Evolutionary conservation across 305 asterid genomes (phyloP).

Genomic region (Plantago coronopus): DNA sequence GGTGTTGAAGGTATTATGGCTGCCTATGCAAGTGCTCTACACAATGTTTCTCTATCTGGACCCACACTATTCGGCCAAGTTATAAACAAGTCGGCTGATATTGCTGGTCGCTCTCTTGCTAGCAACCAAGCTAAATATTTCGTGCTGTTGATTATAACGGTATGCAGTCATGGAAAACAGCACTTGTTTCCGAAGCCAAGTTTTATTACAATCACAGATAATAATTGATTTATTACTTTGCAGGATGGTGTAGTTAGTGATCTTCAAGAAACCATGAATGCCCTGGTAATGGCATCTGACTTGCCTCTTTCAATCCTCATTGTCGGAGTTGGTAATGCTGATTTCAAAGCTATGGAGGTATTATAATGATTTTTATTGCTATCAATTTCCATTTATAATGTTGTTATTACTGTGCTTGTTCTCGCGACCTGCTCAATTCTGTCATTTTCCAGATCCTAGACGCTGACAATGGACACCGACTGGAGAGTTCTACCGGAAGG

Average conservation of each 20-base stretch:
- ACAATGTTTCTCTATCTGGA: slow-evolving; percentile 56
- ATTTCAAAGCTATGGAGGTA: slow-evolving; percentile 82
- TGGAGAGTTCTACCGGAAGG: slow-evolving; percentile 72
- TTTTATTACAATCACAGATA: not conserved
- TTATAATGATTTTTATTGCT: not conserved
- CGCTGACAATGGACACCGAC: slow-evolving; percentile 60
- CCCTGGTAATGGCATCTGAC: slow-evolving; percentile 68
- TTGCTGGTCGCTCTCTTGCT: slow-evolving; percentile 54
- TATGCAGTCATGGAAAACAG: slow-evolving; percentile 21
- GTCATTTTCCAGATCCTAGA: slow-evolving; percentile 52
- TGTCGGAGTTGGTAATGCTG: slow-evolving; percentile 75
- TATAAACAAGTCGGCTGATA: slow-evolving; percentile 64
- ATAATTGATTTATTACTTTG: not conserved
- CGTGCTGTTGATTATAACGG: slow-evolving; percentile 69
- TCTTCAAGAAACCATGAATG: slow-evolving; percentile 57
- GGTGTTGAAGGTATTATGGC: slow-evolving; percentile 77
- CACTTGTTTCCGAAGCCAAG: not conserved
- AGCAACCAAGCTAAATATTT: slow-evolving; percentile 50
- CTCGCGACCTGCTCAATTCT: not conserved
- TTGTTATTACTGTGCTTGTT: not conserved
- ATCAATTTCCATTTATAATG: not conserved
- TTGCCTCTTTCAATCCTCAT: slow-evolving; percentile 73
- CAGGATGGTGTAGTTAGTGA: slow-evolving; percentile 77
- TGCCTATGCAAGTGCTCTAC: slow-evolving; percentile 61
- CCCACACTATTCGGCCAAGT: slow-evolving; percentile 80